Conservation (phyloP, 2,329 filamentous ascomycete species). For the Xylariaceae sp. region DNA sequence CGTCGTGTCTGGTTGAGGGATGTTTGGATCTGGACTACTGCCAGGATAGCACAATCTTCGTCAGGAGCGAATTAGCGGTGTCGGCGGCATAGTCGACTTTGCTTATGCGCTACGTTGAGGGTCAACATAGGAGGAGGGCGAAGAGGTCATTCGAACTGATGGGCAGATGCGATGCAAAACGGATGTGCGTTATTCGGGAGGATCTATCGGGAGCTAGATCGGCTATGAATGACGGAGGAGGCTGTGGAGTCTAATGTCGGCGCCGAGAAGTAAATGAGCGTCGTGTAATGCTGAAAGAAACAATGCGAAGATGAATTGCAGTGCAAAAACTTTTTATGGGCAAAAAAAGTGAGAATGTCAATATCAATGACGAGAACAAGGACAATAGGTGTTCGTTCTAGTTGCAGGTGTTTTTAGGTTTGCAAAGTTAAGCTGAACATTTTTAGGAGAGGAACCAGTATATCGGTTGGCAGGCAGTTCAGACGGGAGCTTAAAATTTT, state of each 20-base stretch:
- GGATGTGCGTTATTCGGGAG: constrained; percentile 8
- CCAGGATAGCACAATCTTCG: constrained; percentile 32
- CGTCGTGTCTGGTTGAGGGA: neutral
- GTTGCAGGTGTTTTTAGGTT: too few species aligned
- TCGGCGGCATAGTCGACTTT: constrained; percentile 41
- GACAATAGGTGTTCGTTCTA: too few species aligned
- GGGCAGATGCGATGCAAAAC: constrained; percentile 8
- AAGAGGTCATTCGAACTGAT: constrained; percentile 10
- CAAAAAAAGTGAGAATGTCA: too few species aligned
- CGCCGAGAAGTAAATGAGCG: constrained; percentile 25
- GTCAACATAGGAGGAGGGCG: constrained; percentile 32
- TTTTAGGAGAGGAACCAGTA: too few species aligned
- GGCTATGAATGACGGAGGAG: constrained; percentile 20
- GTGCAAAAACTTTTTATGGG: too few species aligned
- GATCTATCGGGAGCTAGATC: constrained; percentile 13
- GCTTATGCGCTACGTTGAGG: constrained; percentile 25
- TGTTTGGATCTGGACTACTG: constrained; percentile 7
- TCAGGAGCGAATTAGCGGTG: constrained; percentile 34
- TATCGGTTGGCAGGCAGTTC: too few species aligned
- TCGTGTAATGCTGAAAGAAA: neutral
- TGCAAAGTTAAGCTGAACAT: too few species aligned
- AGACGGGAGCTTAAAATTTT: too few species aligned
- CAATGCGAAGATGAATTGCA: neutral
- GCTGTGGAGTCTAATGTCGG: constrained; percentile 21
- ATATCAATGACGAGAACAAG: too few species aligned